Evolutionary conservation across 768 basidiomycete genomes (phyloP).

Genomic region (Floccularia luteovirens): DNA sequence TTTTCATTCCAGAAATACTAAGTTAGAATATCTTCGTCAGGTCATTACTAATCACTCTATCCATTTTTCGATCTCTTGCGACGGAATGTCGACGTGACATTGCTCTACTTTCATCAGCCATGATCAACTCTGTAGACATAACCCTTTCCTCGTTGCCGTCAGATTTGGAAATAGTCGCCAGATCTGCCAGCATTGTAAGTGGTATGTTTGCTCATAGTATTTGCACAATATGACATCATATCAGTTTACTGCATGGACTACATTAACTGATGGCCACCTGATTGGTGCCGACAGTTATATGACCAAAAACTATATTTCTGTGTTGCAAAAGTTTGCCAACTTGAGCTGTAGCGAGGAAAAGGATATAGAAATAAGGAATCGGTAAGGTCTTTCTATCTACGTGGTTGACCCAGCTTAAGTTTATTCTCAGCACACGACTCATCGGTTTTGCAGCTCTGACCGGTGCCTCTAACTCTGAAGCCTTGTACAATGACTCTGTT

Average conservation of each 20-base stretch:
- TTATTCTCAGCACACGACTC: constrained; percentile 60
- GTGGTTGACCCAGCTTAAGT: not conserved
- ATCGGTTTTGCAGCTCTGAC: constrained; percentile 81
- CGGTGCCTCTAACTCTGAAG: constrained; percentile 78
- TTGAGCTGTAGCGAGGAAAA: constrained; percentile 45
- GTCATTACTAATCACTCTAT: constrained; percentile 74
- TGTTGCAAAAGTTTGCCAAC: constrained; percentile 55
- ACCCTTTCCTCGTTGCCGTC: constrained; percentile 45
- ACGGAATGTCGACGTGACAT: constrained; percentile 86
- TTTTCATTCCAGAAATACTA: constrained; percentile 5
- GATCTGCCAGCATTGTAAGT: constrained; percentile 75
- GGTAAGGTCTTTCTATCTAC: constrained; percentile 41
- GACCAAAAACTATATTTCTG: constrained; percentile 63
- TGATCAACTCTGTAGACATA: constrained; percentile 57
- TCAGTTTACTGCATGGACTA: constrained; percentile 90
- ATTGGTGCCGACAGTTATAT: constrained; percentile 71
- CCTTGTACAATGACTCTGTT: constrained; percentile 62
- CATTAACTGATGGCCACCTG: constrained; percentile 81
- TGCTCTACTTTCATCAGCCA: constrained; percentile 60
- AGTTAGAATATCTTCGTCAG: constrained; percentile 33
- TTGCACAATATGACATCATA: not conserved
- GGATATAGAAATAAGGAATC: constrained; percentile 69
- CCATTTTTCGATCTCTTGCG: constrained; percentile 74
- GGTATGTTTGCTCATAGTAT: not conserved
- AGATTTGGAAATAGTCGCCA: constrained; percentile 71